Evolutionary conservation across 768 basidiomycete species (phyloP), one percentile per base, ranked within the genome.

Genomic region (Lactifluus echinatus): DNA sequence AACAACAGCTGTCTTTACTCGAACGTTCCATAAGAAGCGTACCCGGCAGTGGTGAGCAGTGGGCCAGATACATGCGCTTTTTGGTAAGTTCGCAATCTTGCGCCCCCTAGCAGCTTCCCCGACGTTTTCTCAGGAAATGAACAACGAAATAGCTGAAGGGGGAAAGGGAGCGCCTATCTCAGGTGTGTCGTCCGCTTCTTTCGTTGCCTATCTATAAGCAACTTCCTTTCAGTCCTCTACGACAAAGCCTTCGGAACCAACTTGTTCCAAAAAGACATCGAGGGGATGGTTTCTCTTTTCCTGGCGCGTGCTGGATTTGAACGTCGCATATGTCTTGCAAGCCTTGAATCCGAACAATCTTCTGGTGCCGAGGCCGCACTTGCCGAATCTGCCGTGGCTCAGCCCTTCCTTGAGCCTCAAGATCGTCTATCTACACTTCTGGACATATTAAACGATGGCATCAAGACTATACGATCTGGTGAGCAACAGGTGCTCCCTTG

Each of bases 21-120:
- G 72, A 70, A 56, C 74, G 89, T 40, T 89, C 88, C 11, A 67
- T 80, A 10, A 77, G 87, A 56, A 90, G 89, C 65, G 81, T 84
- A 0, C 89, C 90, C 39, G 79, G 75, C 17, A 87, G 79, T 33
- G 90, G 90, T 19, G 85, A 88, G 64, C 72, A 89, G 15, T 89
- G 87, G 85, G 83, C 87, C 5, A 76, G 82, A 40, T 89, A 88
- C 67, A 81, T 93, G 12, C 82, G 87, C 37, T 79, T 79, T 61
- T 64, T 87, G 70, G 90, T 87, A 53, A 60, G 78, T 65, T 19
- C 17, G 46, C 24, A n/a, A 12, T 36, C 37, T 39, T 31, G 24
- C 10, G 17, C 19, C 43, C n/a, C 26, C 36, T 2, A 3, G 40
- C 15, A 15, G 42, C n/a, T 11, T 21, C 31, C 36, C 48, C 47